Percentiles rank a stretch among this genome's conserved stretches.
phyloP scores from a whole-genome alignment of 164 flowering plant genomes.

The Nymphaea thermarum region DNA sequence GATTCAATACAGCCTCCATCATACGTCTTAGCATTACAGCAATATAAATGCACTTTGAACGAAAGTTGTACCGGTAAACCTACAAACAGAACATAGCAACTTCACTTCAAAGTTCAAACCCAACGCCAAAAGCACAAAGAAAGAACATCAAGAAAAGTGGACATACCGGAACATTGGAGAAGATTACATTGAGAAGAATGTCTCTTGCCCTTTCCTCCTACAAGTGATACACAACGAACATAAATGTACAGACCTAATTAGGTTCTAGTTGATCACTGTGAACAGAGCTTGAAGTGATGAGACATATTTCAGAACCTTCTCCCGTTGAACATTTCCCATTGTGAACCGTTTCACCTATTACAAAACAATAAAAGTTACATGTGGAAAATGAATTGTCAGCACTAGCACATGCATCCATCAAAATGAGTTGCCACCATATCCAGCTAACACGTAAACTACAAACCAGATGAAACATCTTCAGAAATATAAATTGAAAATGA shows the following conservation, averaged over 20 bases:
- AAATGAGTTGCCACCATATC: no score
- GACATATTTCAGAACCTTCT: constrained; percentile 9
- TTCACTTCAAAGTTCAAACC: background rate
- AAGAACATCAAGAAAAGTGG: background rate
- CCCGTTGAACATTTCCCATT: constrained; percentile 5
- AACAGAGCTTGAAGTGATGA: background rate
- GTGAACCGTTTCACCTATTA: constrained; percentile 12
- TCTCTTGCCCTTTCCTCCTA: constrained; percentile 49
- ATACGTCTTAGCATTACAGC: constrained; percentile 93
- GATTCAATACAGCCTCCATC: constrained; percentile 80
- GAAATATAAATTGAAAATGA: no score
- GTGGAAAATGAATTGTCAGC: no score
- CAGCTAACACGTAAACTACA: no score
- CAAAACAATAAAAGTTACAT: no score
- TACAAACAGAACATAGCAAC: constrained; percentile 8
- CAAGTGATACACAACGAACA: background rate
- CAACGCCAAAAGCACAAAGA: background rate
- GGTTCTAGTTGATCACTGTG: no score
- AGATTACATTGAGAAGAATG: constrained; percentile 56
- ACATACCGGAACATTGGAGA: constrained; percentile 84
- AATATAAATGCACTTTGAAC: constrained; percentile 81
- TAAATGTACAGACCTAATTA: no score
- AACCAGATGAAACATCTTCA: no score
- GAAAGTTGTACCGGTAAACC: constrained; percentile 52
- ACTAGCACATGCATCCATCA: no score